These are phyloP conservation scores for Linnemannia zychae DNA, from an alignment of 192 early-diverging fungal genomes.

Conservation along the genomic window DNA sequence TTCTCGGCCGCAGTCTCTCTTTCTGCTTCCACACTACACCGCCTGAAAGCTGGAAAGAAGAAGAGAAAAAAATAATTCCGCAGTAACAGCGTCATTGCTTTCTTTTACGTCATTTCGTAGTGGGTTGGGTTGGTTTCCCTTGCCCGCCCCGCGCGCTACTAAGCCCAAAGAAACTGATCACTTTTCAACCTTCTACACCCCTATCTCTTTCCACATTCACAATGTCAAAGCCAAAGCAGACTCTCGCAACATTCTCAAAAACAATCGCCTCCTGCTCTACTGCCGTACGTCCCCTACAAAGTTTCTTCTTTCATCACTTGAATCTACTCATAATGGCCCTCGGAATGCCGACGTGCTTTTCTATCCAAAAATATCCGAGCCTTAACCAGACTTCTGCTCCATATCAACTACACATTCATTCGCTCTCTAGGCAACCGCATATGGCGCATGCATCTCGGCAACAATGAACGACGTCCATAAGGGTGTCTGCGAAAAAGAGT, in stretches of 20 bases:
- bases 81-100: slow-evolving; percentile 1
- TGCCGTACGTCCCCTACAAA: slow-evolving; percentile 17
- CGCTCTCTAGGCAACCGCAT: slow-evolving; percentile 30
- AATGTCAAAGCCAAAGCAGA: slow-evolving; percentile 52
- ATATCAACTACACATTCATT: background rate
- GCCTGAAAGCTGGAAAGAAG: background rate
- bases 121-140: background rate
- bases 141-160: background rate
- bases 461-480: slow-evolving; percentile 52
- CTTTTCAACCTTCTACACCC: background rate
- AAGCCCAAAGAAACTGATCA: background rate
- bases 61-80: slow-evolving; percentile 8
- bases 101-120: background rate
- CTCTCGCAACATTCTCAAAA: slow-evolving; percentile 45
- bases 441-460: slow-evolving; percentile 47
- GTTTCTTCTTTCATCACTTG: background rate
- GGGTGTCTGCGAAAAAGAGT: slow-evolving; percentile 52
- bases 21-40: background rate
- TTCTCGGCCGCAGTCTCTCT: background rate
- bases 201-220: slow-evolving; percentile 3
- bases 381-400: background rate
- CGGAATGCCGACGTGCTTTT: too few relatives aligned
- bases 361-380: too few relatives aligned
- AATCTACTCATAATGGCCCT: background rate
- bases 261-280: slow-evolving; percentile 36